Evolutionary conservation across 1,139 yeast genomes (phyloP), one percentile per base, ranked within the genome.

Genomic region (Debaryomycetaceae sp.): DNA sequence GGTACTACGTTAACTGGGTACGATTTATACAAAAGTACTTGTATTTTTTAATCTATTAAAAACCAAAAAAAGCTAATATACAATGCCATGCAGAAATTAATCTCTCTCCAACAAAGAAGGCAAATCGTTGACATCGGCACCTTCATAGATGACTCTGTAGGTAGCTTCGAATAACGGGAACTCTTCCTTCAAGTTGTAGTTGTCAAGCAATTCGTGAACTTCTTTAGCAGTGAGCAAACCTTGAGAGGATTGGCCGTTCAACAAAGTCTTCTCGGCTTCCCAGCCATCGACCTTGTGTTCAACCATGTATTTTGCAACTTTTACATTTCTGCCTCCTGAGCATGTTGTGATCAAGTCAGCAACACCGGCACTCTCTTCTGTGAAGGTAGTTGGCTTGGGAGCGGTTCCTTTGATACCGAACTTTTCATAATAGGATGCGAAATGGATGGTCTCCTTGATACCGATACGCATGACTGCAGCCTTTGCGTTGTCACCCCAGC

Each of bases 161-260:
- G 94, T 88, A 41, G 94, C 87, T 55, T 80, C 87, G 56, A 91
- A 84, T 54, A 91, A 76, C 44, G 97, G 97, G 78, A 85, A 91
- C 53, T 88, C 92, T 16, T 75, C 75, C 46, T 73, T 61, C 65
- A 78, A 73, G 41, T 78, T 72, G 65, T 74, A 76, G 58, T 75
- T 74, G 42, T 69, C 74, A 58, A 91, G 75, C 63, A 91, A 79
- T 58, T 85, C 94, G 65, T 87, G 87, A 39, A 91, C 96, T 71
- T 91, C 98, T 65, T 79, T 79, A 47, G 92, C 78, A 34, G 98
- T 91, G 55, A 84, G 78, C 47, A 89, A 78, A 61, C 98, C 98
- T 70, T 91, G 98, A 41, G 96, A 92, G 43, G 91, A 82, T 71
- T 89, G 96, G 39, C 98, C 98, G 59, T 89, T 87, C 55, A 91